Evolutionary conservation across 148 eudicot genomes (phyloP).

Genomic region (Persicaria maculosa): DNA sequence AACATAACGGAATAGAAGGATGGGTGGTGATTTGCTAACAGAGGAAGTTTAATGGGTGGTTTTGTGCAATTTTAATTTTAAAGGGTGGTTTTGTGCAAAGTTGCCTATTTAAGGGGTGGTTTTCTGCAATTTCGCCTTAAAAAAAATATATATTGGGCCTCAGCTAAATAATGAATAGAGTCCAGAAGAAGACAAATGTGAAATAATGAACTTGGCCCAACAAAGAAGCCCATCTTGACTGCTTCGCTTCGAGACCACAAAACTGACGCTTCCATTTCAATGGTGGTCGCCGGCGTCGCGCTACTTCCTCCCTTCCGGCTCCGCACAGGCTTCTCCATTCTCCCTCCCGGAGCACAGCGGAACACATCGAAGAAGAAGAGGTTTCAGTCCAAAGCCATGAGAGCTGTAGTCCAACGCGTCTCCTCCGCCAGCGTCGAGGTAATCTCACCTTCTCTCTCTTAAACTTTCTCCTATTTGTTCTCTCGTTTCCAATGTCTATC

Average conservation of each 20-base stretch:
- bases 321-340: neutral
- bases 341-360: neutral
- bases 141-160: no score
- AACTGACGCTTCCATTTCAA: neutral
- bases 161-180: neutral
- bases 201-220: neutral
- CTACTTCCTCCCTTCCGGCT: neutral
- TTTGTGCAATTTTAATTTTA: no score
- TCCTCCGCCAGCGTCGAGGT: slow-evolving; percentile 90
- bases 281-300: slow-evolving; percentile 10
- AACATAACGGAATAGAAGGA: no score
- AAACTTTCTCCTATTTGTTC: neutral
- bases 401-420: slow-evolving; percentile 85
- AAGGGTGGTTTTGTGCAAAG: no score
- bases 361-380: neutral
- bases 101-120: no score
- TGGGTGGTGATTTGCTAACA: no score
- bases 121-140: no score
- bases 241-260: neutral
- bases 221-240: slow-evolving; percentile 2
- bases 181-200: neutral
- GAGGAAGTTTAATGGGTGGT: no score
- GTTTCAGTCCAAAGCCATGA: slow-evolving; percentile 40
- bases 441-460: neutral
- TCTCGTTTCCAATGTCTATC: neutral